Conservation (phyloP, 2,329 filamentous ascomycete genomes). For the Hymenoscyphus repandus region DNA sequence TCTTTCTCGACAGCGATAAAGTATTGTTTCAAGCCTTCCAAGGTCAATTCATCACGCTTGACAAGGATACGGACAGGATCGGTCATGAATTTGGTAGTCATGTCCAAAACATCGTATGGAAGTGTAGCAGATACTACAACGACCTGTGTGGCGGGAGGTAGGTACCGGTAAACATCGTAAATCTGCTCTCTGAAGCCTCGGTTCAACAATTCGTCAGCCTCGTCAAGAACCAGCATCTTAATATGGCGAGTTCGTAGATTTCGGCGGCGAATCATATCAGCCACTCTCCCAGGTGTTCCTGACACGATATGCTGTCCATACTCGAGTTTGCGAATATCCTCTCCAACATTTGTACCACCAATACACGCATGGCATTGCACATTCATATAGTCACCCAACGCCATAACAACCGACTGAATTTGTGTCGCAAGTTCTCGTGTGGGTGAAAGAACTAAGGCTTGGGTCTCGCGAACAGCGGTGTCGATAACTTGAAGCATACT, state of each 20-base stretch:
- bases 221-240: slow-evolving; percentile 74
- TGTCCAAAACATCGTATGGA: slow-evolving; percentile 95
- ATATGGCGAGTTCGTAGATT: slow-evolving; percentile 69
- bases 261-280: slow-evolving; percentile 74
- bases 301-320: slow-evolving; percentile 98
- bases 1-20: slow-evolving; percentile 99
- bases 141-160: slow-evolving; percentile 95
- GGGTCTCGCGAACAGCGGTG: slow-evolving; percentile 84
- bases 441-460: slow-evolving; percentile 91
- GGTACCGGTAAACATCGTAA: slow-evolving; percentile 96
- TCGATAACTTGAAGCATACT: slow-evolving; percentile 95
- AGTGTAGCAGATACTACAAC: slow-evolving; percentile 95
- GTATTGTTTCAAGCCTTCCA: slow-evolving; percentile 97
- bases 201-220: slow-evolving; percentile 77
- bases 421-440: slow-evolving; percentile 96
- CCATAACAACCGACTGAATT: slow-evolving; percentile 98
- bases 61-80: slow-evolving; percentile 94
- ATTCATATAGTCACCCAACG: slow-evolving; percentile 99
- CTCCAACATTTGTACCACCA: slow-evolving; percentile 93
- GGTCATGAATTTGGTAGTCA: slow-evolving; percentile 99
- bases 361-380: slow-evolving; percentile 99
- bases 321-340: slow-evolving; percentile 95
- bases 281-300: slow-evolving; percentile 91
- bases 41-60: slow-evolving; percentile 96
- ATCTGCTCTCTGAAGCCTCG: slow-evolving; percentile 97